Conservation (phyloP, 768 basidiomycete genomes). For the Tricholomella constricta region DNA sequence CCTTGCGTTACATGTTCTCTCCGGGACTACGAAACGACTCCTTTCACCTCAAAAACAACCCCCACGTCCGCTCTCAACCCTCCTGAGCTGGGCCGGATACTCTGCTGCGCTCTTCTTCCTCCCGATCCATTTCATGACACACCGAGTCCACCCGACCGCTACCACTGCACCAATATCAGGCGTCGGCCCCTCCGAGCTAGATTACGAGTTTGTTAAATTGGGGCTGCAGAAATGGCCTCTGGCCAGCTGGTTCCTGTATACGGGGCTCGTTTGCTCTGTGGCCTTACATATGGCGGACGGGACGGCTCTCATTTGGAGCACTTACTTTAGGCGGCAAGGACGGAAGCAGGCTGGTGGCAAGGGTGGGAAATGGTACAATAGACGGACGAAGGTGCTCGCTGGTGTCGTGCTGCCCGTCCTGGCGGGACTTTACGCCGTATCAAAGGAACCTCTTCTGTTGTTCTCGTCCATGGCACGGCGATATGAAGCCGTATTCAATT, state of each 20-base stretch:
- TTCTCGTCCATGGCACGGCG: conserved; percentile 52
- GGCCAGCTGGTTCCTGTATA: conserved; percentile 63
- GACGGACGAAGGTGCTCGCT: conserved; percentile 30
- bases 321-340: conserved; percentile 38
- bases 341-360: conserved; percentile 14
- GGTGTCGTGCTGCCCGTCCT: conserved; percentile 52
- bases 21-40: conserved; percentile 62
- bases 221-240: conserved; percentile 64
- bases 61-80: conserved; percentile 35
- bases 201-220: conserved; percentile 82
- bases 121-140: conserved; percentile 68
- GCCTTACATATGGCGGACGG: conserved; percentile 70
- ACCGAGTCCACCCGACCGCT: conserved; percentile 58
- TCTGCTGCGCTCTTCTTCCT: conserved; percentile 56
- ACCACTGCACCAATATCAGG: conserved; percentile 49
- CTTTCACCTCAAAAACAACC: conserved; percentile 37
- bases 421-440: conserved; percentile 54
- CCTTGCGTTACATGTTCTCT: conserved; percentile 61
- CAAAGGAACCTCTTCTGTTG: conserved; percentile 58
- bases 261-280: conserved; percentile 56
- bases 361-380: conserved; percentile 11
- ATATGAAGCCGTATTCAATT: conserved; percentile 51
- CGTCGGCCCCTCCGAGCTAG: conserved; percentile 75
- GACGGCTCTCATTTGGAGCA: conserved; percentile 49
- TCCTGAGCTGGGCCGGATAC: conserved; percentile 68